Conservation (phyloP, 306 rosid species). For the Benincasa hispida region DNA sequence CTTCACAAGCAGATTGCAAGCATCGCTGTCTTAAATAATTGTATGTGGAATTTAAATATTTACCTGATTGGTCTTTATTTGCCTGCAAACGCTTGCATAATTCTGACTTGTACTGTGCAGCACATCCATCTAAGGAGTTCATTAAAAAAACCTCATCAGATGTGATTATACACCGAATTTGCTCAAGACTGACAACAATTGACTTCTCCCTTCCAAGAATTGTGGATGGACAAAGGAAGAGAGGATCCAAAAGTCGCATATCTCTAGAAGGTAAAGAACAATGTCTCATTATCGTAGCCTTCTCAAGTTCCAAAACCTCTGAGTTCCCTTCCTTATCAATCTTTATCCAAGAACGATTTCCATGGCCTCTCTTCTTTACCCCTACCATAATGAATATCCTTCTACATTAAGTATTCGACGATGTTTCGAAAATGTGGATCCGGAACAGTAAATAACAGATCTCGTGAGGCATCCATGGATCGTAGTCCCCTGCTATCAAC, state of each 20-base stretch:
- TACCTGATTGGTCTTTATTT: conserved; percentile 56
- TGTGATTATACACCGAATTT: conserved; percentile 84
- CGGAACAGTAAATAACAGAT: conserved; percentile 4
- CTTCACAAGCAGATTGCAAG: not conserved
- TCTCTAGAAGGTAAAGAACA: conserved; percentile 92
- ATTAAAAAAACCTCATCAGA: conserved; percentile 82
- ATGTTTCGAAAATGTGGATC: conserved; percentile 18
- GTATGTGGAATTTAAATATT: not conserved
- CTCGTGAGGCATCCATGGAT: not conserved
- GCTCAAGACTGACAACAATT: conserved; percentile 87
- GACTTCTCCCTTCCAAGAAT: conserved; percentile 87
- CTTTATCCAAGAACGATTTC: conserved; percentile 92
- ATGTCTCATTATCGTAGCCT: conserved; percentile 77
- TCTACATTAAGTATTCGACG: conserved; percentile 14
- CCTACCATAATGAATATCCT: conserved; percentile 6
- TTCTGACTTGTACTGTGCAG: conserved; percentile 56
- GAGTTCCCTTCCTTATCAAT: conserved; percentile 53
- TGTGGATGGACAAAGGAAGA: conserved; percentile 83
- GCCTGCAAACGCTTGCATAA: conserved; percentile 63
- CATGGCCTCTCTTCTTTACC: conserved; percentile 83
- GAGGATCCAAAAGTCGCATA: conserved; percentile 82
- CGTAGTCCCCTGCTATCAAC: not conserved
- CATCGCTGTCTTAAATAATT: not conserved
- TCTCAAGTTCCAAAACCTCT: conserved; percentile 63
- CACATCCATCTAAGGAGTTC: conserved; percentile 83